Percentiles rank a stretch among this genome's conserved stretches.
Conservation (phyloP, 129 eudicot genomes). For the Mikania micrantha region DNA sequence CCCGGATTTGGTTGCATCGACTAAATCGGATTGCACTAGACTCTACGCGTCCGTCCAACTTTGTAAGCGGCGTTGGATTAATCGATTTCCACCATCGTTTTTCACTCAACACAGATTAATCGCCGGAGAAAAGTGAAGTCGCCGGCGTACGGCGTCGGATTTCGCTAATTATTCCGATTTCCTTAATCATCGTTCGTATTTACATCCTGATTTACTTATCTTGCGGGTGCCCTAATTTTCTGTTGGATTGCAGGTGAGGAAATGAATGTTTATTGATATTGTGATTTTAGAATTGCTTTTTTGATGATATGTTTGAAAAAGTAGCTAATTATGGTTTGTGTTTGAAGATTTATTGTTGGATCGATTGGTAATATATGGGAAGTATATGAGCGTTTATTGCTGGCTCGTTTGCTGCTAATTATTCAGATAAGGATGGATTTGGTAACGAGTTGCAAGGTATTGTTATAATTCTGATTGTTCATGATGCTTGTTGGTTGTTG, state of each 20-base stretch:
- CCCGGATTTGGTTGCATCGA: conserved; percentile 49
- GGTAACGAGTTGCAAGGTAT: conserved; percentile 76
- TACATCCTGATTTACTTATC: conserved; percentile 15
- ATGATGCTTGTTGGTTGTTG: neutral
- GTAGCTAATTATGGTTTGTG: neutral
- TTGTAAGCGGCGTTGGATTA: conserved; percentile 24
- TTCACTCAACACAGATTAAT: conserved; percentile 25
- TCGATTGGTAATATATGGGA: conserved; percentile 18
- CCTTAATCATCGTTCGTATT: conserved; percentile 1
- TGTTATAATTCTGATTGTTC: neutral
- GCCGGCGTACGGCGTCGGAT: conserved; percentile 20
- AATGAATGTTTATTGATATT: neutral
- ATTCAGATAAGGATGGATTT: conserved; percentile 53
- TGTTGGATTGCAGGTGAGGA: conserved; percentile 3
- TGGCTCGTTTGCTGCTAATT: conserved; percentile 21
- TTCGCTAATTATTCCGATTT: conserved; percentile 9
- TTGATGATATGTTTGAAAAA: neutral
- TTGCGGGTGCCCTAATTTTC: neutral
- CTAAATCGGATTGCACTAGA: conserved; percentile 42
- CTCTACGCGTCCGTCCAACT: conserved; percentile 42
- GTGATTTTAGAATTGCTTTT: neutral
- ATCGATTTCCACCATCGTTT: conserved; percentile 19
- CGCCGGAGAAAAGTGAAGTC: conserved; percentile 18
- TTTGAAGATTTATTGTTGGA: conserved; percentile 18
- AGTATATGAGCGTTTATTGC: conserved; percentile 19